Percentiles rank a stretch among this genome's conserved stretches.
Conservation (phyloP, 768 basidiomycete species). For the Boletus rubescentipes region DNA sequence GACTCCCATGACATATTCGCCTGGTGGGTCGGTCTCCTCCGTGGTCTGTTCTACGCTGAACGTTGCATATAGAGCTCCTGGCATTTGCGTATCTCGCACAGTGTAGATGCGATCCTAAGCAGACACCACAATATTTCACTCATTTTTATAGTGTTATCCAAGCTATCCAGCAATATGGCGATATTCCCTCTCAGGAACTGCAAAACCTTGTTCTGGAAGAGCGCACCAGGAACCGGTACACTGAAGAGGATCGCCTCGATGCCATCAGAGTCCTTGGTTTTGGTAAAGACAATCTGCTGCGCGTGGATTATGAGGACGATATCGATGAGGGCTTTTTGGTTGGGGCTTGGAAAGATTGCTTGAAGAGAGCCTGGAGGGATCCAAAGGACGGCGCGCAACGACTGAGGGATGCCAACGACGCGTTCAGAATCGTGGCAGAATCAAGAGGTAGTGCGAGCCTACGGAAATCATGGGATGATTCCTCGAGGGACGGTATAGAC, state of each 20-base stretch:
- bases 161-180: constrained; percentile 47
- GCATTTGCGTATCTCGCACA: constrained; percentile 80
- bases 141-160: constrained; percentile 52
- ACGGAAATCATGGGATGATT: constrained; percentile 51
- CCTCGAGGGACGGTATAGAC: constrained; percentile 59
- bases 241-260: constrained; percentile 48
- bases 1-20: constrained; percentile 63
- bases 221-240: constrained; percentile 62
- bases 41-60: background rate
- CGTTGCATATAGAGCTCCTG: constrained; percentile 53
- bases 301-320: constrained; percentile 69
- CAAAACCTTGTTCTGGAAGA: constrained; percentile 62
- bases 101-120: constrained; percentile 73
- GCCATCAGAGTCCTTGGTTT: constrained; percentile 63
- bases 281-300: constrained; percentile 54
- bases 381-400: constrained; percentile 42
- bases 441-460: constrained; percentile 51
- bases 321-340: constrained; percentile 69
- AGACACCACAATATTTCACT: constrained; percentile 64
- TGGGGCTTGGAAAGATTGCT: constrained; percentile 63
- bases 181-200: constrained; percentile 46
- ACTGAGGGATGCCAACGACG: constrained; percentile 60
- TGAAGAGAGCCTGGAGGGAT: constrained; percentile 56
- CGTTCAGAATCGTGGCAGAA: constrained; percentile 69
- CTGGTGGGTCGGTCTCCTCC: constrained; percentile 43